These are phyloP conservation scores for Sarocladium strictum DNA, from an alignment of 2,329 filamentous ascomycete species.

Conservation along the genomic window DNA sequence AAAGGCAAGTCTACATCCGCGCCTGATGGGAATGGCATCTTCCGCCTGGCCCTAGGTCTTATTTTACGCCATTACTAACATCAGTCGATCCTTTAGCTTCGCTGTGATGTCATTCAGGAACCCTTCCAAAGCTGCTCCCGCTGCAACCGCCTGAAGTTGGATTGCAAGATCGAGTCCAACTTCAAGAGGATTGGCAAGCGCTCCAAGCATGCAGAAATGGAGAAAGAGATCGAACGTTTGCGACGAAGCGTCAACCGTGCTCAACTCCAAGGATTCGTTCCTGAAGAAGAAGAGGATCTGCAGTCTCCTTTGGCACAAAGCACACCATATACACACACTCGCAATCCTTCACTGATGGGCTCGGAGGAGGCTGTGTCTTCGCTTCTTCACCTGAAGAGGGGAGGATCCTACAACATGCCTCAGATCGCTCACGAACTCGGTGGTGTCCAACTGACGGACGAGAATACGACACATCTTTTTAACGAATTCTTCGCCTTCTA, in stretches of 20 bases:
- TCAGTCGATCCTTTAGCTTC: constrained; percentile 46
- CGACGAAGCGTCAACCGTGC: constrained; percentile 57
- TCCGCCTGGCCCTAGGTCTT: too few species aligned
- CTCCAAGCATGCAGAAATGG: constrained; percentile 80
- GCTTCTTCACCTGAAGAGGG: constrained; percentile 59
- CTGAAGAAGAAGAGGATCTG: constrained; percentile 49
- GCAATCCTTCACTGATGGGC: constrained; percentile 59
- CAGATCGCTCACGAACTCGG: constrained; percentile 58
- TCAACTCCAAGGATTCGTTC: constrained; percentile 49
- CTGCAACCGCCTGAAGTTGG: constrained; percentile 72
- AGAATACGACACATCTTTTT: constrained; percentile 60
- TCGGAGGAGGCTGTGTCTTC: constrained; percentile 65
- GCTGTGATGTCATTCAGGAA: constrained; percentile 78
- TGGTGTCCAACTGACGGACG: constrained; percentile 57
- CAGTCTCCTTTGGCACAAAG: constrained; percentile 49
- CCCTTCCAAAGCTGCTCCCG: constrained; percentile 72
- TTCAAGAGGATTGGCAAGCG: constrained; percentile 82
- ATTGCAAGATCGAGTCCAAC: constrained; percentile 82
- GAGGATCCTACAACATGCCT: constrained; percentile 54
- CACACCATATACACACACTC: constrained; percentile 51
- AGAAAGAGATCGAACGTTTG: constrained; percentile 69
- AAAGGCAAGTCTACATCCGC: constrained; percentile 52
- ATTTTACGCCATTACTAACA: neutral
- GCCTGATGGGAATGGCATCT: too few species aligned
- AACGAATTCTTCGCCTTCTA: constrained; percentile 70